phyloP scores from a whole-genome alignment of 345 rosid species.

The Linum lewisii region DNA sequence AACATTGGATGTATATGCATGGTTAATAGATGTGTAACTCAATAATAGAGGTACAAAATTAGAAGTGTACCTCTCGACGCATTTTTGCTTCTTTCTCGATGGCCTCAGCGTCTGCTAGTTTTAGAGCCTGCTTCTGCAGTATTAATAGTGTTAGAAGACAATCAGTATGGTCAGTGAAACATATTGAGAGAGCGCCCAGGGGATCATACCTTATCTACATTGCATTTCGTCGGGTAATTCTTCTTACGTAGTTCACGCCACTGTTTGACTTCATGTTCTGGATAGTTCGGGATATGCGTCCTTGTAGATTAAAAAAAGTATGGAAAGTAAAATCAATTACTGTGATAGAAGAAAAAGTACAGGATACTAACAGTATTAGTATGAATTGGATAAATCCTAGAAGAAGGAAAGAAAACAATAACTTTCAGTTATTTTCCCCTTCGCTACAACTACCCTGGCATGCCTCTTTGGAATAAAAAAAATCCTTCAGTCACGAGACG shows the following conservation, averaged over 20 bases:
- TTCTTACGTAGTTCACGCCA: conserved; percentile 78
- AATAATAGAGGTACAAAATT: conserved; percentile 5
- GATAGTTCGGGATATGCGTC: conserved; percentile 32
- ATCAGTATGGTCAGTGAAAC: conserved; percentile 15
- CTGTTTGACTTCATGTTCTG: conserved; percentile 57
- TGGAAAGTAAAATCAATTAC: neutral
- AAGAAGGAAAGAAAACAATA: neutral
- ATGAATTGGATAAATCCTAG: neutral
- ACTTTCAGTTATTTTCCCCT: neutral
- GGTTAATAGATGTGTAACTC: neutral
- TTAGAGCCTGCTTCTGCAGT: conserved; percentile 42
- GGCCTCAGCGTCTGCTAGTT: conserved; percentile 16
- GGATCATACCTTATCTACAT: conserved; percentile 46
- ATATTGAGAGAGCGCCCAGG: conserved; percentile 7
- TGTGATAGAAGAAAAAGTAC: neutral
- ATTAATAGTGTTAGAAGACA: conserved; percentile 4
- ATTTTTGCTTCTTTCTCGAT: conserved; percentile 37
- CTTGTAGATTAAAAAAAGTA: conserved; percentile 16
- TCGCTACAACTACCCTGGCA: neutral
- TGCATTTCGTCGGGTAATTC: conserved; percentile 56
- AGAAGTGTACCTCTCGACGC: conserved; percentile 52
- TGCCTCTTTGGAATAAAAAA: neutral
- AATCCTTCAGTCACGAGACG: neutral
- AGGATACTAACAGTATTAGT: neutral
- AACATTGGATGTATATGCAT: neutral